Conservation (phyloP, 805 yeast species). For the Nakazawaea wyomingensis region DNA sequence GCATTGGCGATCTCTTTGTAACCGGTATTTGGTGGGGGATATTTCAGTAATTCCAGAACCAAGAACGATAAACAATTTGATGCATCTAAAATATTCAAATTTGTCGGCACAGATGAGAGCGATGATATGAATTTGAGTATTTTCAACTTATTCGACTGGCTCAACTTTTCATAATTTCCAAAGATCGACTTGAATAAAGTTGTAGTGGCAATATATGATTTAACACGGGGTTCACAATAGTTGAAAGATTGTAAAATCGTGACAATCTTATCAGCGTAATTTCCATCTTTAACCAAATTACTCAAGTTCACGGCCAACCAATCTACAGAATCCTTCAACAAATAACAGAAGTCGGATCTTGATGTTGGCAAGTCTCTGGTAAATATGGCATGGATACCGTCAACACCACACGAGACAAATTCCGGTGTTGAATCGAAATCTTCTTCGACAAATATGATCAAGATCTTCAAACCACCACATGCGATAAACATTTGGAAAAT, state of each 20-base stretch:
- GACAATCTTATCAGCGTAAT: conserved; percentile 26
- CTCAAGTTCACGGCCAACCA: conserved; percentile 35
- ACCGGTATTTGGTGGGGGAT: conserved; percentile 4
- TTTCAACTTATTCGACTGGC: conserved; percentile 26
- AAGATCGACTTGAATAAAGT: conserved; percentile 33
- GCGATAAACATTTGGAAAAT: conserved; percentile 40
- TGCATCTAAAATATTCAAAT: conserved; percentile 10
- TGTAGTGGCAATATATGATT: conserved; percentile 16
- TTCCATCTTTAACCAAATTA: conserved; percentile 14
- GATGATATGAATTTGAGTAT: conserved; percentile 30
- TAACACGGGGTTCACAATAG: conserved; percentile 36
- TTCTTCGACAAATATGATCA: conserved; percentile 37
- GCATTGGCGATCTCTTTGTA: conserved; percentile 37
- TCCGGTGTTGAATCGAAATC: conserved; percentile 35
- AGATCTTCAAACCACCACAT: conserved; percentile 37
- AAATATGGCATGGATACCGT: conserved; percentile 32
- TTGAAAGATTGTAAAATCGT: conserved; percentile 34
- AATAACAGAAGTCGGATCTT: conserved; percentile 38
- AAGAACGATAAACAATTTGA: conserved; percentile 34
- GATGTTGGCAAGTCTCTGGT: conserved; percentile 30
- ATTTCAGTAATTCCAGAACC: conserved; percentile 16
- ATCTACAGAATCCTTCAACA: conserved; percentile 28
- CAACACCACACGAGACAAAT: conserved; percentile 35
- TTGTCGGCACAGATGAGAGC: conserved; percentile 11
- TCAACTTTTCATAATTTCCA: conserved; percentile 26